Conservation (phyloP, 2,329 filamentous ascomycete species). For the Fusarium sp. region DNA sequence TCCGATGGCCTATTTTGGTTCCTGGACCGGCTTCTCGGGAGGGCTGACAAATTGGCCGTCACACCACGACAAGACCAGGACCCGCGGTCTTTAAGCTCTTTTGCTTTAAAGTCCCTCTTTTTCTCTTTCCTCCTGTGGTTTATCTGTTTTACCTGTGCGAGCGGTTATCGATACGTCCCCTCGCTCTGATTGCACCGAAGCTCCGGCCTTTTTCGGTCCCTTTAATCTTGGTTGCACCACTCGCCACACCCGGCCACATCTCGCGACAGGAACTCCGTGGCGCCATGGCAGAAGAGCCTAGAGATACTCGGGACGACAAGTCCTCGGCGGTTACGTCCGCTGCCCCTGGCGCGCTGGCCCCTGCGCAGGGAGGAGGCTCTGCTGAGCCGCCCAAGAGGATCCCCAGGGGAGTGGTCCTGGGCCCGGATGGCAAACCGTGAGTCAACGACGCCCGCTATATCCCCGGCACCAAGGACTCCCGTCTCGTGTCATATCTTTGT, state of each 20-base stretch:
- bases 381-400: constrained; percentile 63
- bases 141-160: constrained; percentile 1
- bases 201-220: constrained; percentile 14
- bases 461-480: neutral
- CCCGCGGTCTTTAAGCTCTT: constrained; percentile 2
- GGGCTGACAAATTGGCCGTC: constrained; percentile 42
- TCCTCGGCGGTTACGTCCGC: constrained; percentile 31
- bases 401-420: constrained; percentile 79
- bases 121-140: neutral
- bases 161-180: neutral
- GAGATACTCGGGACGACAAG: constrained; percentile 37
- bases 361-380: constrained; percentile 36
- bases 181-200: neutral
- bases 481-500: neutral
- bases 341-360: constrained; percentile 34
- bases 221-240: constrained; percentile 5
- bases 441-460: constrained; percentile 47
- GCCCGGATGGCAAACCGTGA: constrained; percentile 87
- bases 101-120: constrained; percentile 2
- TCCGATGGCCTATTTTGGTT: neutral
- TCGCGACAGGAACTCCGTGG: constrained; percentile 24
- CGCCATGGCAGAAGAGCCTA: constrained; percentile 44
- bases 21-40: constrained; percentile 8
- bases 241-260: constrained; percentile 22
- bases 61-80: constrained; percentile 27